Evolutionary conservation across 805 yeast genomes (phyloP), one percentile per base, ranked within the genome.

Genomic region (Myxozyma kluyveri): DNA sequence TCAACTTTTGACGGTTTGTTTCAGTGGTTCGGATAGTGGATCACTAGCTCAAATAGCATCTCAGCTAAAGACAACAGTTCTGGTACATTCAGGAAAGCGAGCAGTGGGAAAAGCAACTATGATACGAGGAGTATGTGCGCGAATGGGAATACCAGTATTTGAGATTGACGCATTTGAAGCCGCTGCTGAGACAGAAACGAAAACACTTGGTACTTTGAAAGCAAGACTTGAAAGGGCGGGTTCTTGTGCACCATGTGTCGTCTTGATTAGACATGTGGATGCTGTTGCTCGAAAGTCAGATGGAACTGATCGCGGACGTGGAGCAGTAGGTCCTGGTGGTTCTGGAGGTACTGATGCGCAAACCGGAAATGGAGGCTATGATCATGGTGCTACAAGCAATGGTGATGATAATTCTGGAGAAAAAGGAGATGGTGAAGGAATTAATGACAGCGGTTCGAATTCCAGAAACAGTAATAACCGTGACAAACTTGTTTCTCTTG

Each of bases 91-190:
- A 2, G 70, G 81, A 61, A 77, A 82, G 27, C 72, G 95, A 47
- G 88, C 86, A 6, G 80, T 86, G 4, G 99, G 99, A 0, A 91
- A 91, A 63, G 65, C 85, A 0, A 80, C 84, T 0, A 63, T 86
- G 22, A 79, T 88, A 0, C 67, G 75, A 45, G 78, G 79, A 49
- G 63, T 81, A 1, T 75, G 86, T 0, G 66, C 71, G 6, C 78
- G 78, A 27, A 66, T 83, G 27, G 96, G 96, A 0, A 67, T 82
- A 6, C 84, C 86, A 57, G 67, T 84, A 5, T 69, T 84, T 27
- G 85, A 79, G 42, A 68, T 91, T 12, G 95, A 90, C 58, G 83
- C 88, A 24, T 75, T 79, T 57, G 87, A 81, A 31, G 66, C 84
- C 3, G 67, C 84, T 4, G 82, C 84, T 50, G 87, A 89, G 1